phyloP scores from a whole-genome alignment of 352 stramenopile genomes.

The Pythium apleroticum region DNA sequence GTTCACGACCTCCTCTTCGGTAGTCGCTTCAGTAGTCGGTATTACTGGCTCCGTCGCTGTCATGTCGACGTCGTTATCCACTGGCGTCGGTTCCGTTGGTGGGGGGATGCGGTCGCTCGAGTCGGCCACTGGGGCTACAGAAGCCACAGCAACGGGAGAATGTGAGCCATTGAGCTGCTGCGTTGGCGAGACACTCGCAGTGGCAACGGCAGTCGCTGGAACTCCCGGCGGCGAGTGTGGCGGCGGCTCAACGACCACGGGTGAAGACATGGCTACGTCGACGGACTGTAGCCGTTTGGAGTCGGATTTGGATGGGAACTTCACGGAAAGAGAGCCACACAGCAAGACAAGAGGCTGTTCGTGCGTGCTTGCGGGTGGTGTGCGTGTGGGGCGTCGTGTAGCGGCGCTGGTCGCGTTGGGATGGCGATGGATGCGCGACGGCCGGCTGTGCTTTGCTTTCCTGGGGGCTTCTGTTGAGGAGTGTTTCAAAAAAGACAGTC shows the following conservation, averaged over 20 bases:
- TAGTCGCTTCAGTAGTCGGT: not conserved
- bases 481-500: slow-evolving; percentile 29
- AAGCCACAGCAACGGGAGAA: not conserved
- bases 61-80: slow-evolving; percentile 17
- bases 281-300: not conserved
- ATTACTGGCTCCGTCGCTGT: not conserved
- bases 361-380: not conserved
- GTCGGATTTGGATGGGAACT: slow-evolving; percentile 2
- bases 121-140: not conserved
- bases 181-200: not conserved
- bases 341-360: not conserved
- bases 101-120: not conserved
- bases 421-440: not conserved
- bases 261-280: slow-evolving; percentile 24
- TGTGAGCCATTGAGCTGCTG: not conserved
- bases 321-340: not conserved
- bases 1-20: not conserved
- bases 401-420: not conserved
- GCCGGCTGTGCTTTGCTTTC: too few relatives aligned
- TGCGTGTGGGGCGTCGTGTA: not conserved
- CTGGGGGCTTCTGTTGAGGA: slow-evolving; percentile 25
- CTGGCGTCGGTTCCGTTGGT: not conserved
- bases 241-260: slow-evolving; percentile 16
- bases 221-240: not conserved
- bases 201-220: not conserved